A percentile compares a stretch with the other conserved stretches of the same genome.
These are phyloP conservation scores for Neurospora sp. DNA, from an alignment of 495 filamentous ascomycete species.

Conservation along the genomic window DNA sequence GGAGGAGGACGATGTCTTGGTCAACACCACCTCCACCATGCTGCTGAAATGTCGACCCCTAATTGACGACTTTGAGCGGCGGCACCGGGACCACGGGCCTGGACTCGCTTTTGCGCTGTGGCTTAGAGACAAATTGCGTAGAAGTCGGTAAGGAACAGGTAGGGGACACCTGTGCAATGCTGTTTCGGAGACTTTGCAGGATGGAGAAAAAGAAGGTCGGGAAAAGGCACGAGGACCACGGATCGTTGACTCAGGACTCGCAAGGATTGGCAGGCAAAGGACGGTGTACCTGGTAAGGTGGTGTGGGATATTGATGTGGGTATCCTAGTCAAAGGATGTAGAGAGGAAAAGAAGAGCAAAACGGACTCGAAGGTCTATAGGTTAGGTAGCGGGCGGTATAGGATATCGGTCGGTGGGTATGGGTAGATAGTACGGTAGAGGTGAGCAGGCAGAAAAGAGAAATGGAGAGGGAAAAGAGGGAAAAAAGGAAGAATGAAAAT, in stretches of 20 bases:
- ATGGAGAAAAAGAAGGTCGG: neutral
- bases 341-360: neutral
- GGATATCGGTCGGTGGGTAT: neutral
- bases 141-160: neutral
- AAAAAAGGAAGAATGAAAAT: neutral
- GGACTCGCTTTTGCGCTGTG: neutral
- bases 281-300: neutral
- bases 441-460: neutral
- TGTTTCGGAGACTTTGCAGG: neutral
- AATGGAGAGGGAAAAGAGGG: neutral
- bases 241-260: neutral
- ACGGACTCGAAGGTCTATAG: neutral
- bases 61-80: neutral
- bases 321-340: neutral
- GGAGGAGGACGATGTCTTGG: neutral
- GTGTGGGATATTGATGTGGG: neutral
- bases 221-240: neutral
- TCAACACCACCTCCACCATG: neutral
- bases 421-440: neutral
- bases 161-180: neutral
- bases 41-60: neutral
- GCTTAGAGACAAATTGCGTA: neutral
- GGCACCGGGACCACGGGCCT: neutral
- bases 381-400: neutral
- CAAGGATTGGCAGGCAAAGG: neutral